Base-by-base conservation (phyloP, 495 filamentous ascomycete species). In the Schizothecium vesticola region DNA sequence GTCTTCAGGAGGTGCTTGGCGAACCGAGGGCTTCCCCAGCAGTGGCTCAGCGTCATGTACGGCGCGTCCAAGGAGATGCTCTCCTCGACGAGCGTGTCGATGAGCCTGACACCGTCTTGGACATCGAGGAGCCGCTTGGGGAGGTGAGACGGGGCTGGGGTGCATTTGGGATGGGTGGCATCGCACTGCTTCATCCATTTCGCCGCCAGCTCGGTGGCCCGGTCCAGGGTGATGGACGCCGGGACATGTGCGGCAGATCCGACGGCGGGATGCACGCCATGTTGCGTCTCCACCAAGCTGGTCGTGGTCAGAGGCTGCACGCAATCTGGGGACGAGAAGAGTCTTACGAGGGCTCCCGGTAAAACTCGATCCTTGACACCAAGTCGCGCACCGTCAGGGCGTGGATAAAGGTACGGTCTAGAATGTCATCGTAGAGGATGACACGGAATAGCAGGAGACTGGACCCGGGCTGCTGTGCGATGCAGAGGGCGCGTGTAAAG, bases 1-100 rank as follows among this genome's bases (percentile, higher is more conserved):
- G 71, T 71, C 28, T 64, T 66, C 19, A 67, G 65, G 0, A 71
- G 58, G 10, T 22, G 10, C 13, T 66, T 10, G 13, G 61, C 64
- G 10, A 56, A 28, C 23, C 31, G 66, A 6, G 19, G 51, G 59
- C 31, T 68, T 1, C 71, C 71, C 71, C 71, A 73, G 56, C 71
- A 71, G 57, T 73, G 71, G 60, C 69, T 71, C 19, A 71, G 66
- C 9, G 70, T 71, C 61, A 69, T 66, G 60, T 71, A 69, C 1
- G 70, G 66, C 51, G 26, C 36, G 19, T 60, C 31, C 22, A 19
- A 24, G 23, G 25, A 9, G 2, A 66, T 24, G 31, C 28, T 59
- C 3, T 62, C 33, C 8, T 69, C 63, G 11, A 56, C 66, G 2
- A 68, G 33, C 13, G 71, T 69, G 22, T 73, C 63, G 24, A 73